Conservation (phyloP, 129 eudicot species). For the Saposhnikovia divaricata region DNA sequence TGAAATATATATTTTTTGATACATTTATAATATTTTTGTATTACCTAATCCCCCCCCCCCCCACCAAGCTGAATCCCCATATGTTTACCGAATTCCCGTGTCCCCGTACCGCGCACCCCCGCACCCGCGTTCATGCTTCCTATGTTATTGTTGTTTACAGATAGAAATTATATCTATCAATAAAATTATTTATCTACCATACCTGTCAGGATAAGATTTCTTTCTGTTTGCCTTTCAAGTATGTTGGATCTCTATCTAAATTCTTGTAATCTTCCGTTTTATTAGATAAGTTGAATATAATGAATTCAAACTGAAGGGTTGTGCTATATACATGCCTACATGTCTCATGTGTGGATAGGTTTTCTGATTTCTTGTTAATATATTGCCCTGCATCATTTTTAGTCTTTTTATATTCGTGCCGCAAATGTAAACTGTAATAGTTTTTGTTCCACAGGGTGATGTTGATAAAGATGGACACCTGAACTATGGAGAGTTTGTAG, state of each 20-base stretch:
- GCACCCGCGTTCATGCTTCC: too few relatives aligned
- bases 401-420: not conserved
- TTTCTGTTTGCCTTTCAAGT: not conserved
- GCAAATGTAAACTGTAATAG: not conserved
- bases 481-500: slow-evolving; percentile 34
- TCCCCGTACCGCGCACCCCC: too few relatives aligned
- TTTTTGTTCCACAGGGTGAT: slow-evolving; percentile 27
- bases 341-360: not conserved
- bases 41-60: too few relatives aligned
- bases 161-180: too few relatives aligned
- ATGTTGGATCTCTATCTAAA: not conserved
- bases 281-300: not conserved
- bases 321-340: not conserved
- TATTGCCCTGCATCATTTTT: not conserved
- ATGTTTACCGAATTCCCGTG: too few relatives aligned
- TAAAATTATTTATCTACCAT: too few relatives aligned
- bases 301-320: not conserved
- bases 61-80: too few relatives aligned
- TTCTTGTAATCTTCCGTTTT: not conserved
- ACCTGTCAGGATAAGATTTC: not conserved
- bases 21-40: too few relatives aligned
- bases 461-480: slow-evolving; percentile 33
- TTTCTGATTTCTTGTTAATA: not conserved
- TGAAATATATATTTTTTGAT: too few relatives aligned
- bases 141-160: too few relatives aligned